These are phyloP conservation scores for Aspergillus heteromorphus DNA, from an alignment of 495 filamentous ascomycete species.

Conservation along the genomic window DNA sequence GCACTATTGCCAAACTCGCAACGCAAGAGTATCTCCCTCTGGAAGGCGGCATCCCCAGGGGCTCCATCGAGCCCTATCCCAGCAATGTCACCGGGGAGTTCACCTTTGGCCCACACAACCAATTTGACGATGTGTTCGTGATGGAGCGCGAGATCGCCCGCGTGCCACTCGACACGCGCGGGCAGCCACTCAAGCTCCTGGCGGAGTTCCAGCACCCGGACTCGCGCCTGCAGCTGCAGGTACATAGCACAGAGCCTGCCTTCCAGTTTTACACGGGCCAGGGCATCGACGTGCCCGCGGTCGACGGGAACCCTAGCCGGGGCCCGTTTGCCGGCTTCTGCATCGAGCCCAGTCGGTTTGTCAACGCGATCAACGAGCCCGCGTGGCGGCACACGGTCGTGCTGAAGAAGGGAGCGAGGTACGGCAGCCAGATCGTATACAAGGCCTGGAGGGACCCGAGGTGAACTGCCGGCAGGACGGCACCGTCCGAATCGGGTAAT, in stretches of 20 bases:
- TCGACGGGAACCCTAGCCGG: conserved; percentile 58
- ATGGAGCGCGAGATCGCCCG: conserved; percentile 55
- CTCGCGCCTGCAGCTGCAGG: conserved; percentile 72
- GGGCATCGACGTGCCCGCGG: conserved; percentile 69
- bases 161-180: conserved; percentile 74
- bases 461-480: neutral
- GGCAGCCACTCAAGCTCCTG: conserved; percentile 53
- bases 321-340: conserved; percentile 71
- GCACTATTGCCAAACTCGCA: conserved; percentile 64
- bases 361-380: conserved; percentile 77
- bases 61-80: conserved; percentile 46
- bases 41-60: conserved; percentile 61
- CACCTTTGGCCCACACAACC: conserved; percentile 56
- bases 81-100: conserved; percentile 55
- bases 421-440: conserved; percentile 73
- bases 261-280: conserved; percentile 96
- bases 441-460: conserved; percentile 63
- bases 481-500: neutral
- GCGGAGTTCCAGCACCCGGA: conserved; percentile 65
- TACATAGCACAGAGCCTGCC: conserved; percentile 83
- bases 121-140: conserved; percentile 89
- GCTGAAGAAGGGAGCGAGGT: conserved; percentile 73
- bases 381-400: conserved; percentile 74
- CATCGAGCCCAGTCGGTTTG: conserved; percentile 83
- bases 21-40: conserved; percentile 72